Conservation (phyloP, 2,329 filamentous ascomycete genomes). For the Cryphonectria nitschkei region DNA sequence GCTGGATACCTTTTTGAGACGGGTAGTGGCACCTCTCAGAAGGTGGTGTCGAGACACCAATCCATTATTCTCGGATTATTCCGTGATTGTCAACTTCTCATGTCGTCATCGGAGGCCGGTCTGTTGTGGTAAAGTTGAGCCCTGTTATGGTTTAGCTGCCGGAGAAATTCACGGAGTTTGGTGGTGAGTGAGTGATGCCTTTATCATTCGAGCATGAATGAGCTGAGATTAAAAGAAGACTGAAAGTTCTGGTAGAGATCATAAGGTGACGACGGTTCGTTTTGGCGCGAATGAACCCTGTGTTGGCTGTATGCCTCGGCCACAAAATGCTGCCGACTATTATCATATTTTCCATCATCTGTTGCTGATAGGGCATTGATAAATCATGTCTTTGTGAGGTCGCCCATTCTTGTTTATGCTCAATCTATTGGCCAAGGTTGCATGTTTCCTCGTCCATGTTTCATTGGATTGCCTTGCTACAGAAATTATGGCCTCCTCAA, state of each 20-base stretch:
- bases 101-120: conserved; percentile 10
- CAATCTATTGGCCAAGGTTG: no score
- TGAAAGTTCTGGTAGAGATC: not conserved
- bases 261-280: not conserved
- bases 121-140: not conserved
- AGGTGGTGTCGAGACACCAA: not conserved
- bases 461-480: no score
- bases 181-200: not conserved
- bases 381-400: no score
- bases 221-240: not conserved
- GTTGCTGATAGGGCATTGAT: no score
- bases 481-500: no score
- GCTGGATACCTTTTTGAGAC: not conserved
- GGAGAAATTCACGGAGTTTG: conserved; percentile 14
- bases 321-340: not conserved
- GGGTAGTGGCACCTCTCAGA: not conserved
- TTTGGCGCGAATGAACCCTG: not conserved
- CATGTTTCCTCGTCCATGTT: no score
- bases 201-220: not conserved
- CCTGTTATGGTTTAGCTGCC: conserved; percentile 1
- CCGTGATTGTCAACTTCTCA: no score
- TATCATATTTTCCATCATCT: not conserved
- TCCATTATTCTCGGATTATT: not conserved
- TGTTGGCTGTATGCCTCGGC: not conserved
- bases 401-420: no score